Base-by-base conservation (phyloP, 352 stramenopile species). In the Phytophthora megakarya region DNA sequence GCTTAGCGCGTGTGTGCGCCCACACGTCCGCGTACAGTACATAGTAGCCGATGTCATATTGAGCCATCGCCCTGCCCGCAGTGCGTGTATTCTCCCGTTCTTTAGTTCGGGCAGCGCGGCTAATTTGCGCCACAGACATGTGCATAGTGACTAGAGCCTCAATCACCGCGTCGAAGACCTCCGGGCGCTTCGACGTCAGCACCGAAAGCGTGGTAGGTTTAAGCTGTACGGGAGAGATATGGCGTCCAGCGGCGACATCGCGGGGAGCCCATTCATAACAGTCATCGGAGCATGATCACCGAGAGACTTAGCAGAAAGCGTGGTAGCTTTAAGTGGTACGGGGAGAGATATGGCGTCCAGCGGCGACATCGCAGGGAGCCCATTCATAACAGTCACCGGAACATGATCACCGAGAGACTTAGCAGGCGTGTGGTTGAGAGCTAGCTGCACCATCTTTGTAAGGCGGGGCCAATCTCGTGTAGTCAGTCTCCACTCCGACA, bases 11-110 rank as follows among this genome's bases (percentile, higher is more conserved):
- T 4, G 35, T 54, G 30, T 65, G 50, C 6, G 39, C 53, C 52
- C 45, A 73, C 1, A 70, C 65, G 37, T 72, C 56, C 5, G 35
- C 47, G 35, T 72, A 67, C 16, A 72, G 37, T 3, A 72, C 56
- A 25, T 42, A 72, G 37, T 72, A 50, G 2, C 58, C 50, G 8
- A 68, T 39, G 21, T 58, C 65, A 33, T 67, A 61, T 23, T 72
- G 65, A 1, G 51, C 57, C 51, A 64, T 63, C 2, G n/a, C 2
- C 8, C 12, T 15, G 12, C 39, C 39, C 15, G 39, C 6, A 16
- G 5, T 25, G 18, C 19, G 39, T 28, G 5, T 1, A 16, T 26
- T 25, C 18, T 19, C 13, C 7, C 39, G 39, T 0, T 19, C 39
- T 26, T 45, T 5, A 26, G 39, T 7, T 16, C 39, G 39, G 6